A percentile compares a stretch with the other conserved stretches of the same genome.
These are phyloP conservation scores for Serpula lacrymans DNA, from an alignment of 768 basidiomycete species.

Conservation along the genomic window DNA sequence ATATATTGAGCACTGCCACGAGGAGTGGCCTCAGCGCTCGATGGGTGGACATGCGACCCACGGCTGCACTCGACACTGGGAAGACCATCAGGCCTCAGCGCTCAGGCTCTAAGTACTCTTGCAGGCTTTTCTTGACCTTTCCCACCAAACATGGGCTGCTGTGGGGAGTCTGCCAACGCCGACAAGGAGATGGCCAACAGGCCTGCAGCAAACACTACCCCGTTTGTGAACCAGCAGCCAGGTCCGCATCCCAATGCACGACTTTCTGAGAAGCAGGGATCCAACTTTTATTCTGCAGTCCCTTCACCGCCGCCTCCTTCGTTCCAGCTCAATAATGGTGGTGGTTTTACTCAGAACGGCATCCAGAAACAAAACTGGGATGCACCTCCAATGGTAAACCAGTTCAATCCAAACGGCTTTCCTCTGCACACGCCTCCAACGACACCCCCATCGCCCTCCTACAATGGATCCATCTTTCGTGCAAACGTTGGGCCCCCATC, in stretches of 20 bases:
- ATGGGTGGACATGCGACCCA: no score
- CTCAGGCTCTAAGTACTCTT: neutral
- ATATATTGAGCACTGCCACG: neutral
- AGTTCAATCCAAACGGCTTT: no score
- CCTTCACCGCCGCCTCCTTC: constrained; percentile 47
- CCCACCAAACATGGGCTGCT: constrained; percentile 56
- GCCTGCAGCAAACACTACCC: constrained; percentile 23
- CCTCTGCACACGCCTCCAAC: constrained; percentile 5
- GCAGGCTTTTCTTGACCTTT: constrained; percentile 1
- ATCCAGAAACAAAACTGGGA: constrained; percentile 18
- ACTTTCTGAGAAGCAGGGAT: constrained; percentile 38
- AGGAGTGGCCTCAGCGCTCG: neutral
- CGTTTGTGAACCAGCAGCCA: constrained; percentile 58
- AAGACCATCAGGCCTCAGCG: neutral
- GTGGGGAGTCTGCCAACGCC: constrained; percentile 45
- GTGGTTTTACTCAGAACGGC: constrained; percentile 24
- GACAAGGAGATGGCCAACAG: constrained; percentile 34
- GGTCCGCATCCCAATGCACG: constrained; percentile 31
- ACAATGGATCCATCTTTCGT: neutral
- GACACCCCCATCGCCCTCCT: constrained; percentile 1
- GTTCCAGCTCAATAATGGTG: constrained; percentile 22
- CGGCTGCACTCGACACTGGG: no score
- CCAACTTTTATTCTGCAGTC: constrained; percentile 34
- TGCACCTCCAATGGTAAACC: constrained; percentile 33
- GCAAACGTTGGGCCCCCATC: neutral